phyloP scores from a whole-genome alignment of 345 rosid species.

The Microcos paniculata region DNA sequence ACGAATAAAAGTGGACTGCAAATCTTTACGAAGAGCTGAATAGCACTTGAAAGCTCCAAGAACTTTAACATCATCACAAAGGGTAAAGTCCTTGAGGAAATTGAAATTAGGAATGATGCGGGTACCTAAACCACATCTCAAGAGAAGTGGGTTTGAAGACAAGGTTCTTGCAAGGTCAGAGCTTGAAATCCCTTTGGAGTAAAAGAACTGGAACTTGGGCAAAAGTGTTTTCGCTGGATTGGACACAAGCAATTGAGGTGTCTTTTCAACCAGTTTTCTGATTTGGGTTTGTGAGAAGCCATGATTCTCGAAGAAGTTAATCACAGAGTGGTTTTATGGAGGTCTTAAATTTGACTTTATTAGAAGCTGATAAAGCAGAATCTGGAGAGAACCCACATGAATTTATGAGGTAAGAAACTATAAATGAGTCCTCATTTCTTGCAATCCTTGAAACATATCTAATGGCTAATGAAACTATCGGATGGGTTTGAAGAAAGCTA shows the following conservation, averaged over 20 bases:
- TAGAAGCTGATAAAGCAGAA: neutral
- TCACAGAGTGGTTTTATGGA: too few relatives aligned
- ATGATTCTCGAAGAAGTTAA: neutral
- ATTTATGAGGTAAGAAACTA: neutral
- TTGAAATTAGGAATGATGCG: too few relatives aligned
- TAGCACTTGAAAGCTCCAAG: neutral
- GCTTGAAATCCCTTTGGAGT: conserved; percentile 14
- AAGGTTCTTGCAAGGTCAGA: too few relatives aligned
- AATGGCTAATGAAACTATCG: too few relatives aligned
- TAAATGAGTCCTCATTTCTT: neutral
- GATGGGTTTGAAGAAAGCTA: neutral
- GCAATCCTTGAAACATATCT: neutral
- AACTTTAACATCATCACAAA: too few relatives aligned
- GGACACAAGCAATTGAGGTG: neutral
- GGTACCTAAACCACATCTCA: too few relatives aligned
- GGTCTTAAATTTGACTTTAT: neutral
- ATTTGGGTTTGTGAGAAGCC: conserved; percentile 16
- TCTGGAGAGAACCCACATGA: neutral
- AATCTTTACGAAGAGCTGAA: too few relatives aligned
- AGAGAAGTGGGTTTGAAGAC: too few relatives aligned
- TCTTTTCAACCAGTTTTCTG: neutral
- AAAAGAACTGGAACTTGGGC: conserved; percentile 21
- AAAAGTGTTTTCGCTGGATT: neutral
- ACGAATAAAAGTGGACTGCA: too few relatives aligned
- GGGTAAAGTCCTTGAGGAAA: too few relatives aligned